Base-by-base conservation (phyloP, 2,329 filamentous ascomycete species). In the Fusarium lyarnte region DNA sequence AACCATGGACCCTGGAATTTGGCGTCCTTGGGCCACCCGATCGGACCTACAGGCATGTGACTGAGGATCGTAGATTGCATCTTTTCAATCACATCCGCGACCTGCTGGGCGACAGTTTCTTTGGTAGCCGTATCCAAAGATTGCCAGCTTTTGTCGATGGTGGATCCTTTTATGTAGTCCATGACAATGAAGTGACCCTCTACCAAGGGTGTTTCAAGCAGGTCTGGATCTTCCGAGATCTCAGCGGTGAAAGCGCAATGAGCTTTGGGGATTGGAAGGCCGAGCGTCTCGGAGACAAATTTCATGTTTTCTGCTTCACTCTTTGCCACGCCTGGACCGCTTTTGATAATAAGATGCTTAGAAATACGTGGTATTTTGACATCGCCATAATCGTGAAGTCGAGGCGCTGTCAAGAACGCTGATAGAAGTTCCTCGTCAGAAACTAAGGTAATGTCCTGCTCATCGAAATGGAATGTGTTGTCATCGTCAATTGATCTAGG, bases 111-210 rank as follows among this genome's bases (percentile, higher is more conserved):
- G 9, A 52, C 1, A 5, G 4, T 4, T 12, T 12, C 23, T n/a
- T 36, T 52, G 0, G 6, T 0, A 8, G 0, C 2, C 0, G 0
- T 8, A 16, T 25, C 31, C 0, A 25, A 0, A 1, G 31, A 16
- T 8, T 25, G 12, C 31, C 47, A 51, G 2, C 0, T 6, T 2
- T 51, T 51, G 3, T 51, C n/a, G 0, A 51, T 3, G 0, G 9
- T 4, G 2, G 10, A 8, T 17, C 47, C 31, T 10, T 25, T 1
- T 8, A 35, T 2, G 4, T 25, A 36, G 2, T 51, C 47, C n/a
- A 51, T 51, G 2, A 36, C 8, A 4, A 51, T 51, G 1, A 31
- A 47, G 3, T 47, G 13, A 8, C 12, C 27, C 8, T 45, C 42
- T 4, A 45, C 12, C 5, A 27, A 7, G 1, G 7, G 25, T 0